Percentiles rank a stretch among this genome's conserved stretches.
Evolutionary conservation across 805 yeast species (phyloP).

Genomic region (Candida cerambycidarum): DNA sequence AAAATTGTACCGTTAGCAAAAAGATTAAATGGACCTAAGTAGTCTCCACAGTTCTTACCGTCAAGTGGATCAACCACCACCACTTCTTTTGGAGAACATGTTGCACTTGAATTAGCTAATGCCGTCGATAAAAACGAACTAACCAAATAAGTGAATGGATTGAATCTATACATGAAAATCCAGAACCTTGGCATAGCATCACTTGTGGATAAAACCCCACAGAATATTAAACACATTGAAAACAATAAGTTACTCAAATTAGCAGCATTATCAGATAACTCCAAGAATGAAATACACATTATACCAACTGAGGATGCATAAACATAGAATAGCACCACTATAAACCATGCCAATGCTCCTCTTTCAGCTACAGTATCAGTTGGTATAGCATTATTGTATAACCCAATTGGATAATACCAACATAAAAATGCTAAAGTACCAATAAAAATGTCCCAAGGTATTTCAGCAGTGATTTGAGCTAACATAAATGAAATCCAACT

Average conservation of each 20-base stretch:
- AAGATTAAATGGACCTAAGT: slow-evolving; percentile 24
- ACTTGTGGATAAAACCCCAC: slow-evolving; percentile 33
- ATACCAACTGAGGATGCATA: slow-evolving; percentile 27
- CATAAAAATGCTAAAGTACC: slow-evolving; percentile 42
- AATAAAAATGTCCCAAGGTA: slow-evolving; percentile 45
- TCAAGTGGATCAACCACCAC: slow-evolving; percentile 20
- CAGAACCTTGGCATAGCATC: slow-evolving; percentile 42
- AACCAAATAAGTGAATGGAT: slow-evolving; percentile 66
- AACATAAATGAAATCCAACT: slow-evolving; percentile 44
- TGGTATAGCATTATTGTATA: slow-evolving; percentile 52
- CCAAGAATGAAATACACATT: slow-evolving; percentile 28
- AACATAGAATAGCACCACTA: slow-evolving; percentile 24
- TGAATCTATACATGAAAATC: slow-evolving; percentile 74
- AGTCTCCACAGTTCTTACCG: slow-evolving; percentile 33
- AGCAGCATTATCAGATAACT: slow-evolving; percentile 30
- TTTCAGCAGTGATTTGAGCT: slow-evolving; percentile 45
- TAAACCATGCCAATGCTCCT: slow-evolving; percentile 38
- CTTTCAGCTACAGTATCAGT: slow-evolving; percentile 50
- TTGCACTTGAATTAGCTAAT: slow-evolving; percentile 38
- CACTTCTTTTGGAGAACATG: slow-evolving; percentile 25
- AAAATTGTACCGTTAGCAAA: slow-evolving; percentile 46
- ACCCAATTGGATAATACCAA: slow-evolving; percentile 62
- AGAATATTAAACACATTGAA: slow-evolving; percentile 35
- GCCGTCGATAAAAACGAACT: slow-evolving; percentile 46
- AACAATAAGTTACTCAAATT: slow-evolving; percentile 29